phyloP scores from a whole-genome alignment of 805 yeast species.

The Isabelozyma pseudorhagii region DNA sequence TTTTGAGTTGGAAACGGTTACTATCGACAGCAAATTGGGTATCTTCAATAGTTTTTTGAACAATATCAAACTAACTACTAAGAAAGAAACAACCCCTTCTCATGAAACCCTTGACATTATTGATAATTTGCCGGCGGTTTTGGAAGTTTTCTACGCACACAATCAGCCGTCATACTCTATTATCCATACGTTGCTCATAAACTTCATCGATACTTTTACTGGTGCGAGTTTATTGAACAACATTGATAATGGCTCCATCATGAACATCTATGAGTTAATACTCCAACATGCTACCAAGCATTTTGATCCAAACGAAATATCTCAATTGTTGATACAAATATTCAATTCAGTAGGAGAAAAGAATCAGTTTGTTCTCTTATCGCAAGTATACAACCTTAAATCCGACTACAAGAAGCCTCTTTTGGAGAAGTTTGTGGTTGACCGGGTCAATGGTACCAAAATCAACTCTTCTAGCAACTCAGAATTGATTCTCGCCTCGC shows the following conservation, averaged over 20 bases:
- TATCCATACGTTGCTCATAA: constrained; percentile 21
- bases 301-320: not conserved
- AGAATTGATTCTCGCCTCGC: constrained; percentile 2
- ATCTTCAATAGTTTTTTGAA: constrained; percentile 21
- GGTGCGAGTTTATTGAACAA: constrained; percentile 16
- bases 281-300: not conserved
- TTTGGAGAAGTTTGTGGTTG: constrained; percentile 2
- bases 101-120: constrained; percentile 29
- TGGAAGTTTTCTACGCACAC: constrained; percentile 18
- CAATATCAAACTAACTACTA: constrained; percentile 22
- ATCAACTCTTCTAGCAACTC: constrained; percentile 1
- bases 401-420: not conserved
- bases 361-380: not conserved
- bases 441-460: not conserved
- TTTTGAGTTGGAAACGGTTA: constrained; percentile 20
- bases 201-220: constrained; percentile 31
- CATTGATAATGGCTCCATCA: not conserved
- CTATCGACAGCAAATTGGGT: constrained; percentile 20
- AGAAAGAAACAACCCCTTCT: constrained; percentile 26
- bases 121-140: constrained; percentile 25
- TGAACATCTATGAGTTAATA: not conserved
- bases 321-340: not conserved
- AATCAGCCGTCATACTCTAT: constrained; percentile 13
- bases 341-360: not conserved
- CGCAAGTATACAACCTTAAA: not conserved